Evolutionary conservation across 2,329 filamentous ascomycete species (phyloP).

Genomic region (Fusarium sp.): DNA sequence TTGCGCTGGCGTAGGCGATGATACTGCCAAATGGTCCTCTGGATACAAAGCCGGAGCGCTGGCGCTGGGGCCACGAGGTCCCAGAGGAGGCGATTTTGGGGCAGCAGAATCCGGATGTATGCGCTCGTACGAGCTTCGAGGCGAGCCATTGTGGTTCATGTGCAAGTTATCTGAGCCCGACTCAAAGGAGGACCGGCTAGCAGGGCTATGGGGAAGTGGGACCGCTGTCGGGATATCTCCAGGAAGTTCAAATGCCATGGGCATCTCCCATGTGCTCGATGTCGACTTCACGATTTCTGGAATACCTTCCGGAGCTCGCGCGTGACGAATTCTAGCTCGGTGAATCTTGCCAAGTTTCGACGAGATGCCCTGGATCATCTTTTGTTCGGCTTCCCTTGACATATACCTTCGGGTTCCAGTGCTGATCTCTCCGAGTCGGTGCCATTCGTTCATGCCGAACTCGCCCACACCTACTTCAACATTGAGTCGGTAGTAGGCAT

Average conservation of each 20-base stretch:
- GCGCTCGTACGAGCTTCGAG: conserved; percentile 63
- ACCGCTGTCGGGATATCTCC: conserved; percentile 62
- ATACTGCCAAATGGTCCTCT: conserved; percentile 66
- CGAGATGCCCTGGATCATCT: conserved; percentile 79
- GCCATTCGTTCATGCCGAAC: conserved; percentile 99
- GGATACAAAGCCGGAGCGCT: conserved; percentile 45
- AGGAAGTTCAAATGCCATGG: conserved; percentile 68
- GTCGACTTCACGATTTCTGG: conserved; percentile 58
- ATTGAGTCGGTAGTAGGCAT: conserved; percentile 96
- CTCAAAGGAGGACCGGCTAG: conserved; percentile 66
- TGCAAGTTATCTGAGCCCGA: conserved; percentile 64
- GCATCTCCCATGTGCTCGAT: conserved; percentile 55
- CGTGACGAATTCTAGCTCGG: conserved; percentile 76
- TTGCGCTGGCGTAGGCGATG: conserved; percentile 68
- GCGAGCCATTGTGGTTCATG: conserved; percentile 55
- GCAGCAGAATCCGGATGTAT: conserved; percentile 48
- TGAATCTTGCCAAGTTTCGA: conserved; percentile 86
- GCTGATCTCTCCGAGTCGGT: conserved; percentile 92
- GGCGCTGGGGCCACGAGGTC: conserved; percentile 45
- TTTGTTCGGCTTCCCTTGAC: conserved; percentile 76
- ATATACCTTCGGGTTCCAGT: conserved; percentile 90
- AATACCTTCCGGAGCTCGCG: conserved; percentile 57
- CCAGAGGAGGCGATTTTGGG: conserved; percentile 44
- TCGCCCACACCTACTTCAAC: conserved; percentile 96
- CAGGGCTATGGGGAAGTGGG: conserved; percentile 52